Percentiles rank a stretch among this genome's conserved stretches.
These are phyloP conservation scores for Kitagawia praeruptora DNA, from an alignment of 129 eudicot genomes.

Conservation along the genomic window DNA sequence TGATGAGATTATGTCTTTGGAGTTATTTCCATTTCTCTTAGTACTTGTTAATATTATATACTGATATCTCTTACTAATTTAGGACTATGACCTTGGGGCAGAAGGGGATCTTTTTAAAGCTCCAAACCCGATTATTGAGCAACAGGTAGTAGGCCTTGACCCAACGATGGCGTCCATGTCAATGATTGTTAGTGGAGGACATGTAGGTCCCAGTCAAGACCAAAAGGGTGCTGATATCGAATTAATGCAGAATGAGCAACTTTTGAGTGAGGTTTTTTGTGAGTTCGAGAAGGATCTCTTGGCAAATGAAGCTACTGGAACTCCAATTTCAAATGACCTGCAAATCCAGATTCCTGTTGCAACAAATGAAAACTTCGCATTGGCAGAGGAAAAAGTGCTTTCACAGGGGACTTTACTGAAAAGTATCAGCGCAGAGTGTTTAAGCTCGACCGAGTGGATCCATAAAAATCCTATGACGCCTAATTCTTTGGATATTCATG, in stretches of 20 bases:
- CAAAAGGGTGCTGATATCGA: slow-evolving; percentile 57
- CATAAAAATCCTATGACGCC: slow-evolving; percentile 53
- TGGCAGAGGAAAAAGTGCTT: slow-evolving; percentile 25
- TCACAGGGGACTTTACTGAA: slow-evolving; percentile 45
- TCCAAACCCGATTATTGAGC: slow-evolving; percentile 71
- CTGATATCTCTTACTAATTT: slow-evolving; percentile 38
- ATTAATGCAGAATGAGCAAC: slow-evolving; percentile 62
- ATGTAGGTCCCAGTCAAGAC: slow-evolving; percentile 42
- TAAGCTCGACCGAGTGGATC: slow-evolving; percentile 59
- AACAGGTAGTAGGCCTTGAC: slow-evolving; percentile 49
- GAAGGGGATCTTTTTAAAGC: slow-evolving; percentile 98
- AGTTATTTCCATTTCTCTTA: slow-evolving; percentile 11
- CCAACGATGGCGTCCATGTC: slow-evolving; percentile 59
- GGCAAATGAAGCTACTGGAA: slow-evolving; percentile 58
- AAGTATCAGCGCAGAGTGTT: slow-evolving; percentile 73
- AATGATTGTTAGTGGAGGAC: slow-evolving; percentile 69
- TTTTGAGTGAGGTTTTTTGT: slow-evolving; percentile 71
- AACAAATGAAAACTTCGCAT: slow-evolving; percentile 27
- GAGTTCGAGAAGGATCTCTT: slow-evolving; percentile 74
- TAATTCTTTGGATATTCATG: slow-evolving; percentile 56
- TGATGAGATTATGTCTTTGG: background rate
- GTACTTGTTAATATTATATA: background rate
- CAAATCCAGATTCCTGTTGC: slow-evolving; percentile 40
- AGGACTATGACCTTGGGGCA: slow-evolving; percentile 77
- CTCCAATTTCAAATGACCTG: slow-evolving; percentile 46